Percentiles rank a stretch among this genome's conserved stretches.
phyloP scores from a whole-genome alignment of 1,284 basidiomycete genomes.

The Pascua sp. region DNA sequence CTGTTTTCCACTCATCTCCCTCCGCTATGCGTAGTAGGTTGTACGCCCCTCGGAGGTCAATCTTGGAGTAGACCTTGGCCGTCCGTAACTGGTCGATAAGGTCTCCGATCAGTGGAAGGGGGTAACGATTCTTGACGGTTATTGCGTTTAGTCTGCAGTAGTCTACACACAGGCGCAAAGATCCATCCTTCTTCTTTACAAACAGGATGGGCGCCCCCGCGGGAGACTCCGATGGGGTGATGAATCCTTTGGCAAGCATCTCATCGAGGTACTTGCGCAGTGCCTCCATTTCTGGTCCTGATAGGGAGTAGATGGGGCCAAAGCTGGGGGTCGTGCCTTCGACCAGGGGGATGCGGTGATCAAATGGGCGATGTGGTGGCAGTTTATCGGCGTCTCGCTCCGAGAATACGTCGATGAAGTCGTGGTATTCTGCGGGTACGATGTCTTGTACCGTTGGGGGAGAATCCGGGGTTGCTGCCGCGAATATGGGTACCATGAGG shows the following conservation, averaged over 20 bases:
- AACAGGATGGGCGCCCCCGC: slow-evolving; percentile 52
- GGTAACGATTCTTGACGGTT: slow-evolving; percentile 48
- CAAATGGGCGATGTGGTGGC: background rate
- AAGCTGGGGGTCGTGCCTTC: slow-evolving; percentile 38
- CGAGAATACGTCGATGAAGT: background rate
- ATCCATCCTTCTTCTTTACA: slow-evolving; percentile 54
- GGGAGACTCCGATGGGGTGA: slow-evolving; percentile 34
- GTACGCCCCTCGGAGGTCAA: slow-evolving; percentile 40
- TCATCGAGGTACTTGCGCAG: slow-evolving; percentile 49
- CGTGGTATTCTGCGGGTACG: no score
- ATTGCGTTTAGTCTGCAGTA: slow-evolving; percentile 52
- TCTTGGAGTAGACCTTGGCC: slow-evolving; percentile 37
- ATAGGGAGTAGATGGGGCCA: slow-evolving; percentile 46
- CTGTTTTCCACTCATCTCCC: slow-evolving; percentile 47
- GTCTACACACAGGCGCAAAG: slow-evolving; percentile 50
- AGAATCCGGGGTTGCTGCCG: no score
- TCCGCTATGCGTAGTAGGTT: slow-evolving; percentile 34
- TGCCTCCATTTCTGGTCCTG: slow-evolving; percentile 43
- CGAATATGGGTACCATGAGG: no score
- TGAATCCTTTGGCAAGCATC: slow-evolving; percentile 44
- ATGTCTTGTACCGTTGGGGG: no score
- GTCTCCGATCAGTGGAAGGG: slow-evolving; percentile 27
- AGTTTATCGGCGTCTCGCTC: background rate
- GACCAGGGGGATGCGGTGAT: slow-evolving; percentile 15
- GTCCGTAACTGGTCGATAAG: slow-evolving; percentile 36